phyloP scores from a whole-genome alignment of 78 protist species.

The Dictyostelium capitatum region DNA sequence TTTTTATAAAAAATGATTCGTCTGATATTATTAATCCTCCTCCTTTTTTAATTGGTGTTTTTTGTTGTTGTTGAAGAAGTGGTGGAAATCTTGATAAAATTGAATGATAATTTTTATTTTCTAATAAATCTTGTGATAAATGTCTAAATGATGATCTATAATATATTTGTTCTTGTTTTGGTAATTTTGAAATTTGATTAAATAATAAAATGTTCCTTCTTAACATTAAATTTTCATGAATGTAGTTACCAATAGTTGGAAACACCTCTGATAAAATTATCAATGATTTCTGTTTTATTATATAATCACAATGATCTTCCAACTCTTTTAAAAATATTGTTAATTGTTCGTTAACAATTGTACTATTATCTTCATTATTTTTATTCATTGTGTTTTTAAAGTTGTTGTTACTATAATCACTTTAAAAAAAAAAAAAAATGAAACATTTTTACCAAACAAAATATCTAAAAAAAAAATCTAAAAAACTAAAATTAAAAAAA shows the following conservation, averaged over 20 bases:
- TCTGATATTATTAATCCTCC: no score
- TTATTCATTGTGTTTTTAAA: no score
- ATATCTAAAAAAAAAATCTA: no score
- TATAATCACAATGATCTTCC: neutral
- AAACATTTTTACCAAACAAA: no score
- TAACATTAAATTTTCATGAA: neutral
- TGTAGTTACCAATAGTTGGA: neutral
- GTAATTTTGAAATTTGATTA: neutral
- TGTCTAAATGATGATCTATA: conserved; percentile 1
- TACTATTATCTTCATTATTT: neutral
- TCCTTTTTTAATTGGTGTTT: no score
- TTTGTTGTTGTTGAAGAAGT: no score
- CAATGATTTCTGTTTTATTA: neutral
- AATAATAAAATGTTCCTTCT: neutral
- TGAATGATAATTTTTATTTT: neutral
- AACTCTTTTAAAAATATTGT: neutral
- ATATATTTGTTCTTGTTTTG: neutral
- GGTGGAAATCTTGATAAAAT: neutral
- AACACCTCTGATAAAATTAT: neutral
- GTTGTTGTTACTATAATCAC: no score
- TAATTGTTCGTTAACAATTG: neutral
- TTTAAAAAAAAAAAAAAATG: no score
- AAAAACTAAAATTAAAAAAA: no score
- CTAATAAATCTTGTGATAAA: neutral
- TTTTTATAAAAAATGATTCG: no score